Conservation (phyloP, 331 rosid species). For the Acacia pycnantha region DNA sequence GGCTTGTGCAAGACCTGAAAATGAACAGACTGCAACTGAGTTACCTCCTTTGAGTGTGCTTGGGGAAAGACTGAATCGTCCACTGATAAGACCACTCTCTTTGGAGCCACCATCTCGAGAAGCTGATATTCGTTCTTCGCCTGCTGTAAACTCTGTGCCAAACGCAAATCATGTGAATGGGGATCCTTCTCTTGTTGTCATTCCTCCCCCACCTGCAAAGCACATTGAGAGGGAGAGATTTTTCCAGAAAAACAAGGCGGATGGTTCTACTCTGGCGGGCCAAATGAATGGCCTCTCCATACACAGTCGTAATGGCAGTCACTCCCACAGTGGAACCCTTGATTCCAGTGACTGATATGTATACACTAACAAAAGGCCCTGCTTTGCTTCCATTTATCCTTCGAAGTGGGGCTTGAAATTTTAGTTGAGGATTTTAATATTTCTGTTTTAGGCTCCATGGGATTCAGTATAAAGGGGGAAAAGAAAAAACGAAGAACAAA, state of each 20-base stretch:
- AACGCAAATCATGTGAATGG: constrained; percentile 64
- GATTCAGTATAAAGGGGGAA: constrained; percentile 1
- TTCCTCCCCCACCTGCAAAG: constrained; percentile 97
- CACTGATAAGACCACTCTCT: constrained; percentile 71
- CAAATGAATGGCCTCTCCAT: constrained; percentile 81
- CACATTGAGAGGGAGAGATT: constrained; percentile 84
- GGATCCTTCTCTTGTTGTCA: constrained; percentile 44
- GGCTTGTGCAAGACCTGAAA: constrained; percentile 88
- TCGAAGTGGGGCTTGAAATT: constrained; percentile 27
- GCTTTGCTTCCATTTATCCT: not conserved
- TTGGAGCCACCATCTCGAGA: constrained; percentile 47
- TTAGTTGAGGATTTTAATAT: constrained; percentile 26
- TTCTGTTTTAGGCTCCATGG: constrained; percentile 28
- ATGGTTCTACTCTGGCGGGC: constrained; percentile 60
- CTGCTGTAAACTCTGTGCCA: constrained; percentile 52
- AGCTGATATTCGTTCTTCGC: constrained; percentile 35
- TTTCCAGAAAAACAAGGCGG: constrained; percentile 77
- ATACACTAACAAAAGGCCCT: not conserved
- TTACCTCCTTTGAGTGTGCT: constrained; percentile 48
- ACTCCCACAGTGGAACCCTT: constrained; percentile 85
- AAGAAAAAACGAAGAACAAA: not conserved
- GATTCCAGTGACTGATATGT: constrained; percentile 56
- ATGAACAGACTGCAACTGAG: constrained; percentile 55
- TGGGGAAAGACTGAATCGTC: constrained; percentile 80
- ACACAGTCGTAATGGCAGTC: constrained; percentile 76